A percentile compares a stretch with the other conserved stretches of the same genome.
These are phyloP conservation scores for Durotheca rogersii DNA, from an alignment of 495 filamentous ascomycete species.

Conservation along the genomic window DNA sequence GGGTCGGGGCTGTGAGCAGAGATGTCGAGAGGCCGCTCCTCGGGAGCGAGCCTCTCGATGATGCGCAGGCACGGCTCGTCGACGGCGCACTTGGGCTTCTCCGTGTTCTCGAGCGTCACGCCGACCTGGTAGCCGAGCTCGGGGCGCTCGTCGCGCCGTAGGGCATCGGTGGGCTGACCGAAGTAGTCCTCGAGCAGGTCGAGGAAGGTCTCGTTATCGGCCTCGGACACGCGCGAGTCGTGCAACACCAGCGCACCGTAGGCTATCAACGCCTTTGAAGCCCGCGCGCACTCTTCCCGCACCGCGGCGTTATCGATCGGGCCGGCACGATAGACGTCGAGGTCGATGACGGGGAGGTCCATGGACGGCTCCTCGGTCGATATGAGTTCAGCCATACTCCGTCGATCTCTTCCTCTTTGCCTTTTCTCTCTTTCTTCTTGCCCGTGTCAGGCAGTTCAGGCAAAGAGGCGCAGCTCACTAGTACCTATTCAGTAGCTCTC, in stretches of 20 bases:
- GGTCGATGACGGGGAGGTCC: constrained; percentile 56
- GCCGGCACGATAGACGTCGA: constrained; percentile 47
- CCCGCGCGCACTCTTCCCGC: constrained; percentile 46
- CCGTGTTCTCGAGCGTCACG: constrained; percentile 56
- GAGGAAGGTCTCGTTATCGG: constrained; percentile 50
- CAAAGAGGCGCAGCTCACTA: too few relatives aligned
- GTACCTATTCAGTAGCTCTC: too few relatives aligned
- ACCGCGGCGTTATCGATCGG: constrained; percentile 39
- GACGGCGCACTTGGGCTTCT: constrained; percentile 56
- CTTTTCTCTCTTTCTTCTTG: neutral
- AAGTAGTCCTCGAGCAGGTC: constrained; percentile 58
- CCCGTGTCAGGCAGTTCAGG: too few relatives aligned
- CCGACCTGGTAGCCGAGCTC: constrained; percentile 54
- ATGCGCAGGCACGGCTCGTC: constrained; percentile 53
- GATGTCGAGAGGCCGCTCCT: constrained; percentile 52
- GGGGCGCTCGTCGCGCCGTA: constrained; percentile 48
- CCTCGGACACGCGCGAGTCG: constrained; percentile 52
- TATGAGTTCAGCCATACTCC: constrained; percentile 14
- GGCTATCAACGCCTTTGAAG: constrained; percentile 48
- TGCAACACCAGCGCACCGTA: constrained; percentile 53
- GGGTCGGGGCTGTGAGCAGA: constrained; percentile 47
- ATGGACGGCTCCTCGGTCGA: constrained; percentile 38
- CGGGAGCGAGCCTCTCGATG: constrained; percentile 47
- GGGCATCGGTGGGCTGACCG: constrained; percentile 46
- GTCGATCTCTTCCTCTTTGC: neutral